These are phyloP conservation scores for Zhuliangozyma parablackwelliae DNA, from an alignment of 1,139 yeast genomes.

Conservation along the genomic window DNA sequence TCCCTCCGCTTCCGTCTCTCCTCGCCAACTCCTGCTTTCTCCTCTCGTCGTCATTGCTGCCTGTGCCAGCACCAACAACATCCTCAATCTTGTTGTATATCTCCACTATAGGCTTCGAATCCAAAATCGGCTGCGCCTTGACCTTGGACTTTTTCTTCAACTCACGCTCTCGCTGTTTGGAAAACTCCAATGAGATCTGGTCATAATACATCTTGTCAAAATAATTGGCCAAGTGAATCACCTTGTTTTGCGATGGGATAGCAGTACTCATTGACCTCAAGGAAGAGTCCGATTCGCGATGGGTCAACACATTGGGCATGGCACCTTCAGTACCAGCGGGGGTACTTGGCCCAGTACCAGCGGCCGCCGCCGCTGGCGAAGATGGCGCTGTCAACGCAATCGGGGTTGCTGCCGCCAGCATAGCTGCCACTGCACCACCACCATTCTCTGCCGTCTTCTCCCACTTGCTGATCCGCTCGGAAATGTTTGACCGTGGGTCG, in stretches of 20 bases:
- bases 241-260: slow-evolving; percentile 30
- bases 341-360: neutral
- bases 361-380: neutral
- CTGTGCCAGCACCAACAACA: slow-evolving; percentile 48
- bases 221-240: slow-evolving; percentile 60
- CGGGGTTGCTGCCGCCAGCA: neutral
- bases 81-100: slow-evolving; percentile 86
- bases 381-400: neutral
- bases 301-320: slow-evolving; percentile 3
- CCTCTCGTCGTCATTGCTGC: slow-evolving; percentile 26
- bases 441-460: slow-evolving; percentile 8
- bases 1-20: slow-evolving; percentile 12
- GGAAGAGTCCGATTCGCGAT: slow-evolving; percentile 9
- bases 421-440: neutral
- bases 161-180: slow-evolving; percentile 79
- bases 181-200: slow-evolving; percentile 79
- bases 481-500: slow-evolving; percentile 11
- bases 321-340: neutral
- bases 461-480: slow-evolving; percentile 13
- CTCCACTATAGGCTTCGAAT: slow-evolving; percentile 85
- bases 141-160: slow-evolving; percentile 59
- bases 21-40: slow-evolving; percentile 9
- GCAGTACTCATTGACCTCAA: slow-evolving; percentile 5
- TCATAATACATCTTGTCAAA: slow-evolving; percentile 79
- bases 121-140: slow-evolving; percentile 70